phyloP scores from a whole-genome alignment of 257 asterid species.

The Jacaranda copaia region DNA sequence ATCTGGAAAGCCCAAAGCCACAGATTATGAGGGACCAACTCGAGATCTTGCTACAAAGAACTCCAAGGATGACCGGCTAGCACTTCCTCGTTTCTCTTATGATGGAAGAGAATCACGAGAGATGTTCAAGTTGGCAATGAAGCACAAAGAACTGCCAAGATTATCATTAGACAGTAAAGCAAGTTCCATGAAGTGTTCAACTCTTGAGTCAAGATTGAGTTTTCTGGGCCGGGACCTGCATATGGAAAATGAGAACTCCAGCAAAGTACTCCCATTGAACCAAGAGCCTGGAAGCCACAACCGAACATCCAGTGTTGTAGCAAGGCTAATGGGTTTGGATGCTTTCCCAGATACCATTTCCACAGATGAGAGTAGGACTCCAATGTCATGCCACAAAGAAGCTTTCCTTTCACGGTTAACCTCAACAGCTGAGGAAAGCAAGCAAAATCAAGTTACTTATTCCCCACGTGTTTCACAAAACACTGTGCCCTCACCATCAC shows the following conservation, averaged over 20 bases:
- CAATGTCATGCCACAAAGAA: slow-evolving; percentile 41
- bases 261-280: slow-evolving; percentile 30
- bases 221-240: slow-evolving; percentile 49
- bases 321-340: slow-evolving; percentile 96
- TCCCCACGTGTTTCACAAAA: slow-evolving; percentile 49
- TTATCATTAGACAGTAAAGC: slow-evolving; percentile 88
- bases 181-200: slow-evolving; percentile 57
- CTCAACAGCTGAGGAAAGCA: slow-evolving; percentile 43
- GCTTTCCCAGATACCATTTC: slow-evolving; percentile 57
- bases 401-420: slow-evolving; percentile 42
- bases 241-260: slow-evolving; percentile 44
- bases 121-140: slow-evolving; percentile 48
- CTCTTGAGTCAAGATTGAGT: slow-evolving; percentile 60
- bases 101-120: slow-evolving; percentile 84
- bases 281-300: slow-evolving; percentile 62
- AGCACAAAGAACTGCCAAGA: slow-evolving; percentile 79
- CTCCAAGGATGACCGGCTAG: slow-evolving; percentile 53
- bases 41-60: slow-evolving; percentile 38
- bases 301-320: slow-evolving; percentile 71
- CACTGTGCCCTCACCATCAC: slow-evolving; percentile 55
- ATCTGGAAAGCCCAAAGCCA: slow-evolving; percentile 46
- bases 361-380: slow-evolving; percentile 45
- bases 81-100: slow-evolving; percentile 77
- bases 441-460: slow-evolving; percentile 44
- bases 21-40: slow-evolving; percentile 42